These are phyloP conservation scores for Metschnikowia orientalis DNA, from an alignment of 805 yeast species.

Conservation along the genomic window DNA sequence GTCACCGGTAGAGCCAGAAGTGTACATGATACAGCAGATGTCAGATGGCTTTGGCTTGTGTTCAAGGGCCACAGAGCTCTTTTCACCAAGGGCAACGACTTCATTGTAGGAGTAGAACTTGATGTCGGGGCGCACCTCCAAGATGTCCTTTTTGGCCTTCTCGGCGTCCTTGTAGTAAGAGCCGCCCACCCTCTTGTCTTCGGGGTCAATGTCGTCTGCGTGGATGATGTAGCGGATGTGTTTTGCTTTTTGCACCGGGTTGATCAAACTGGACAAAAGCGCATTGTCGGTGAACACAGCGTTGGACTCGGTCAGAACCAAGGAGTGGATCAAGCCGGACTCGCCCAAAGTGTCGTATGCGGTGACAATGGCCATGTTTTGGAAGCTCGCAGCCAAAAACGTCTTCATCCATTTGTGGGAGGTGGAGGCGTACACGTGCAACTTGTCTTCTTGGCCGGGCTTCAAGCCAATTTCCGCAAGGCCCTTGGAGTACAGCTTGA, in stretches of 20 bases:
- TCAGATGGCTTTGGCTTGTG: conserved; percentile 54
- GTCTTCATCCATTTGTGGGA: conserved; percentile 89
- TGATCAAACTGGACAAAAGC: conserved; percentile 59
- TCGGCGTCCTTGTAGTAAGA: conserved; percentile 53
- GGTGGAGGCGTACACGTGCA: conserved; percentile 86
- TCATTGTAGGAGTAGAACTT: conserved; percentile 63
- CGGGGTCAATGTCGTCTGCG: conserved; percentile 53
- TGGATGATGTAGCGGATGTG: conserved; percentile 68
- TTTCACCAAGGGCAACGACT: conserved; percentile 57
- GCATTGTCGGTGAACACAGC: conserved; percentile 83
- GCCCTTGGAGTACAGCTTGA: conserved; percentile 67
- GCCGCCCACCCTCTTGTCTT: conserved; percentile 64
- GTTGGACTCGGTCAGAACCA: conserved; percentile 72
- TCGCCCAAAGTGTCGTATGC: conserved; percentile 96
- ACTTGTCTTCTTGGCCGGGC: conserved; percentile 54
- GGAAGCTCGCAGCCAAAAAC: conserved; percentile 72
- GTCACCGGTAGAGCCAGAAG: conserved; percentile 81
- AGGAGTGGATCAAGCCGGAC: conserved; percentile 78
- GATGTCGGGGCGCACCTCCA: conserved; percentile 71
- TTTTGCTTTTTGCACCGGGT: conserved; percentile 64
- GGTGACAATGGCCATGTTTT: conserved; percentile 81
- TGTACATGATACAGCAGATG: conserved; percentile 75
- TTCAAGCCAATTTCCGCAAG: conserved; percentile 65
- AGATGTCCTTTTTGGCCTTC: conserved; percentile 54
- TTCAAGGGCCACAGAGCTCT: conserved; percentile 27